A percentile compares a stretch with the other conserved stretches of the same genome.
Evolutionary conservation across 140 eudicot species (phyloP).

Genomic region (Ambrosia hybrid): DNA sequence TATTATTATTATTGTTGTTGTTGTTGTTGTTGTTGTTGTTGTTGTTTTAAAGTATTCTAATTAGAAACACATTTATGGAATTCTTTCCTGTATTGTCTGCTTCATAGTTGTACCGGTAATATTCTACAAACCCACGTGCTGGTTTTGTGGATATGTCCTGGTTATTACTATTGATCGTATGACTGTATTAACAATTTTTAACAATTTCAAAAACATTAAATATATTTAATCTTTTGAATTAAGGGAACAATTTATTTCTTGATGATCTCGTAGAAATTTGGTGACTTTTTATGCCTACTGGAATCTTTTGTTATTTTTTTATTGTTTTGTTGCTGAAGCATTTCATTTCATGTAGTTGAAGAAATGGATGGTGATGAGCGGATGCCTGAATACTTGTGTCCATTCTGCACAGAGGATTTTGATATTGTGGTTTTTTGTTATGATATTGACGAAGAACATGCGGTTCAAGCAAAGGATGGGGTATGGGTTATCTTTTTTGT

Average conservation of each 20-base stretch:
- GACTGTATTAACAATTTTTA: too few species aligned
- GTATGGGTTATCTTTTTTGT: constrained; percentile 25
- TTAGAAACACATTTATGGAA: too few species aligned
- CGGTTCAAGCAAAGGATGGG: constrained; percentile 75
- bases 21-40: too few species aligned
- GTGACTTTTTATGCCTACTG: neutral
- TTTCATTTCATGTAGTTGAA: constrained; percentile 49
- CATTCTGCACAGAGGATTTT: constrained; percentile 81
- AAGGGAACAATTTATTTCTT: neutral
- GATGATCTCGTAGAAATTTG: constrained; percentile 14
- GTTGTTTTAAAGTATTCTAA: too few species aligned
- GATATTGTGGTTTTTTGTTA: constrained; percentile 88
- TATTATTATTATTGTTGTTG: too few species aligned
- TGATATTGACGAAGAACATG: constrained; percentile 85
- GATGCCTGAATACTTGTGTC: constrained; percentile 69
- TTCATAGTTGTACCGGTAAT: too few species aligned
- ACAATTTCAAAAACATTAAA: too few species aligned
- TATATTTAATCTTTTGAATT: too few species aligned
- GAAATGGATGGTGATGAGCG: constrained; percentile 58
- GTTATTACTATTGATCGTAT: too few species aligned
- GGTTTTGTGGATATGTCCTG: too few species aligned
- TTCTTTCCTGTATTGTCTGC: too few species aligned
- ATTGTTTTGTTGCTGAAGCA: constrained; percentile 40
- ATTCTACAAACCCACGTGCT: too few species aligned
- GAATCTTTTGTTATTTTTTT: neutral